Evolutionary conservation across 108 stramenopile species (phyloP).

Genomic region (Craspedostauros australis): DNA sequence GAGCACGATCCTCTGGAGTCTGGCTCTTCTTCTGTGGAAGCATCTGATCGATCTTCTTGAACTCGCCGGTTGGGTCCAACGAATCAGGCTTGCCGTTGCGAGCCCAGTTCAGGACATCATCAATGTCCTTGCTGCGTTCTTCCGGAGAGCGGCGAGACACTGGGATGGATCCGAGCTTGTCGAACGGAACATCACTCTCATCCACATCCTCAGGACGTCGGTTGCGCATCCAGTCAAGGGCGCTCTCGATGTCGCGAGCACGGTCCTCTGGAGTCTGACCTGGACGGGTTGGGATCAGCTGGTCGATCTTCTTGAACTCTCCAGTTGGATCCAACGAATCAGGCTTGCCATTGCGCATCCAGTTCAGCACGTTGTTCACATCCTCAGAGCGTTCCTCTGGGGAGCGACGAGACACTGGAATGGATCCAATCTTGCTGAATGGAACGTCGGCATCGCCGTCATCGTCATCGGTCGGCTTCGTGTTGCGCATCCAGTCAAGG

Average conservation of each 20-base stretch:
- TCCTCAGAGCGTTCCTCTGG: slow-evolving; percentile 15
- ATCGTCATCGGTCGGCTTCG: neutral
- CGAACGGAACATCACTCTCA: slow-evolving; percentile 2
- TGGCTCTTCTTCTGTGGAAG: slow-evolving; percentile 6
- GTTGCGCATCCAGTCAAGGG: slow-evolving; percentile 23
- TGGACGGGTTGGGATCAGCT: neutral
- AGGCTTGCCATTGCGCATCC: slow-evolving; percentile 12
- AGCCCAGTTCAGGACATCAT: slow-evolving; percentile 17
- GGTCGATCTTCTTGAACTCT: slow-evolving; percentile 2
- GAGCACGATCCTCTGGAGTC: neutral
- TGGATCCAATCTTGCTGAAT: slow-evolving; percentile 6
- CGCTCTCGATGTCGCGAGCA: slow-evolving; percentile 18
- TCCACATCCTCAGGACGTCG: slow-evolving; percentile 5
- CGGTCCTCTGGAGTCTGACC: slow-evolving; percentile 7
- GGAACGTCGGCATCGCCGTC: slow-evolving; percentile 1
- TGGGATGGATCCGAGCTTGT: no score
- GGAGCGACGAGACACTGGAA: slow-evolving; percentile 10
- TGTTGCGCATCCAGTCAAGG: slow-evolving; percentile 19
- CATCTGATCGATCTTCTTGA: slow-evolving; percentile 19
- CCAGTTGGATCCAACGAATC: slow-evolving; percentile 2
- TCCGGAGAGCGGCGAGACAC: slow-evolving; percentile 9
- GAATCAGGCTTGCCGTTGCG: slow-evolving; percentile 9
- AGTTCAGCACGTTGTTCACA: slow-evolving; percentile 11
- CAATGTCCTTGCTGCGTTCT: slow-evolving; percentile 10
- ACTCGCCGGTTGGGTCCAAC: slow-evolving; percentile 16